Base-by-base conservation (phyloP, 1,284 basidiomycete species). In the Malassezia sympodialis region DNA sequence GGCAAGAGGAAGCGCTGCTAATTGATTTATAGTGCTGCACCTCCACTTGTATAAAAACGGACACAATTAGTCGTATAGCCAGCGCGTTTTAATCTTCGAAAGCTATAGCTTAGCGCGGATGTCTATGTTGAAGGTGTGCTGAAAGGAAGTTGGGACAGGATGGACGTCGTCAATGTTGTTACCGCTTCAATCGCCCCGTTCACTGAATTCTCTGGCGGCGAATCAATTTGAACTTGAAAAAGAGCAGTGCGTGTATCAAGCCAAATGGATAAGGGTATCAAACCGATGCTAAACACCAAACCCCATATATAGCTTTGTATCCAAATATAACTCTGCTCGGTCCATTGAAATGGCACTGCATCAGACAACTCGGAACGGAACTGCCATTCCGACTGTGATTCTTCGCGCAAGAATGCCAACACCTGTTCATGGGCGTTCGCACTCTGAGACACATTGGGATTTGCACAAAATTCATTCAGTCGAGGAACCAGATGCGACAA, bases 291-390 rank as follows among this genome's bases (percentile, higher is more conserved):
- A 47, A 65, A 74, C 24, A 73, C 61, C 7, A 59, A 41, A 4
- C 70, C 70, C 68, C 70, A 74, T 19, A 74, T 30, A 43, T 67
- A 74, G 37, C 61, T 67, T 21, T 58, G 51, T 15, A 71, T 49
- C 70, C 72, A 74, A 4, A 72, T 54, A 0, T 19, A 26, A 0
- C 62, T 66, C 10, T 69, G 58, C 0, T 57, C 55, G 4, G 57
- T 68, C 70, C 70, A 73, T 26, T 52, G 37, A 61, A 70, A 73
- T 0, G 57, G 54, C 8, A 65, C 52, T 14, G 62, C 28, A 7
- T 41, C 23, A 5, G 43, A 19, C 8, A 31, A 17, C 14, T 19
- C 8, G 14, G 26, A 17, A 10, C n/a, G 12, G 21, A 30, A 28
- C 3, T 34, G 24, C 17, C 52, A 51, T 15, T 40, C 45, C 37